phyloP scores from a whole-genome alignment of 495 filamentous ascomycete genomes.

The Delitschia confertaspora region DNA sequence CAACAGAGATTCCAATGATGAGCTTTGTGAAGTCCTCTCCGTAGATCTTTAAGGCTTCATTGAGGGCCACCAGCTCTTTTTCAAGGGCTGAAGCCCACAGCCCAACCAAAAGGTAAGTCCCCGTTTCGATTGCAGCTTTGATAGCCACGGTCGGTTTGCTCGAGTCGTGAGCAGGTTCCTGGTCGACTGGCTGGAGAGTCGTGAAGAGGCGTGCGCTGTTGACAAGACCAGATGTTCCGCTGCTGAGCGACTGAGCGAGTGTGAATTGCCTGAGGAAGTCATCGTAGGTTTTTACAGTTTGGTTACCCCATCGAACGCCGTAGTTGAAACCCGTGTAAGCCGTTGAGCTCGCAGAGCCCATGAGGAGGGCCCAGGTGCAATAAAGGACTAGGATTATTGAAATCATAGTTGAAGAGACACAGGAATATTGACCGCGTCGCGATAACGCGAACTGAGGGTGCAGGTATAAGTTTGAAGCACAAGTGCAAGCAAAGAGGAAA shows the following conservation, averaged over 20 bases:
- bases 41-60: slow-evolving; percentile 49
- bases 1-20: slow-evolving; percentile 75
- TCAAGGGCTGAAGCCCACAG: slow-evolving; percentile 56
- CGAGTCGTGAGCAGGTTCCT: too few species aligned
- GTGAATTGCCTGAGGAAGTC: slow-evolving; percentile 60
- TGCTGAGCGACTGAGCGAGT: slow-evolving; percentile 54
- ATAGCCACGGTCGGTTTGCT: slow-evolving; percentile 39
- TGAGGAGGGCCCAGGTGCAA: too few species aligned
- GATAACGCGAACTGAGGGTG: too few species aligned
- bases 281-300: slow-evolving; percentile 47
- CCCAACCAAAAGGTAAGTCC: slow-evolving; percentile 55
- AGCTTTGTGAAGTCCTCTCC: slow-evolving; percentile 47
- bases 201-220: slow-evolving; percentile 58
- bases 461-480: too few species aligned
- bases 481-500: too few species aligned
- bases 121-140: slow-evolving; percentile 43
- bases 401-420: too few species aligned
- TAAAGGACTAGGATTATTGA: too few species aligned
- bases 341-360: too few species aligned
- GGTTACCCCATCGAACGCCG: slow-evolving; percentile 51
- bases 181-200: slow-evolving; percentile 45
- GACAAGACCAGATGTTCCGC: slow-evolving; percentile 54
- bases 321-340: slow-evolving; percentile 71
- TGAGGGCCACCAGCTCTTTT: slow-evolving; percentile 58
- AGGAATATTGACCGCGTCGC: too few species aligned